Base-by-base conservation (phyloP, 2,329 filamentous ascomycete species). In the Pestalotiopsis sp. region DNA sequence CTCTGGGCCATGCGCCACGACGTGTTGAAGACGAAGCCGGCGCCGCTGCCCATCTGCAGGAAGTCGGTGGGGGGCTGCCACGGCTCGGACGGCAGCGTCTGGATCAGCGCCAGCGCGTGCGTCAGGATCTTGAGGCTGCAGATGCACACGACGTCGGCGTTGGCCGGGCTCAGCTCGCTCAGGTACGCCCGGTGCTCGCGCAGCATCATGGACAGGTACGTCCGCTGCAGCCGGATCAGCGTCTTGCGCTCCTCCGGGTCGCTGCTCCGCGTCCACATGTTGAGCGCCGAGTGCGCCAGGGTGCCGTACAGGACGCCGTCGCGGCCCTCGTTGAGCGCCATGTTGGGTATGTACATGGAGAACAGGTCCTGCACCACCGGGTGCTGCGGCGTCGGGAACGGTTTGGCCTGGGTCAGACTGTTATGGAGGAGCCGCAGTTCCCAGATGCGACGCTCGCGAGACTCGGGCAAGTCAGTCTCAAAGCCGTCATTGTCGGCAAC, bases 61-160 rank as follows among this genome's bases (percentile, higher is more conserved):
- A 77, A 82, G 68, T 81, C 78, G n/a, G 77, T 62, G 17, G 80
- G 80, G 39, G 80, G 80, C 69, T 80, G 76, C 80, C 80, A 81
- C 2, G 78, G 79, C 60, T 77, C 74, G 31, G 75, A 65, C 20
- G 76, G 73, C 57, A 80, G 69, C 12, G 79, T 81, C 75, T 82
- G 80, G 17, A 82, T 80, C 7, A 81, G 72, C 7, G 79, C 80
- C 64, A 81, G 74, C 41, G 77, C 77, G 71, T 81, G 79, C n/a
- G 76, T 74, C 45, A 81, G 69, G 70, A 81, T 80, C 52, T 75
- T 74, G 36, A 81, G 73, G 49, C 76, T 75, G 25, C 78, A 77
- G 66, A 80, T 78, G 70, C 78, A 80, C 57, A 81, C 74, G 56
- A 75, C 75, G 71, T 81, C 79, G 31, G 77, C 78, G 62, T 77